Percentiles rank a stretch among this genome's conserved stretches.
Conservation (phyloP, 1,139 yeast genomes). For the Hyphopichia pseudoburtonii region DNA sequence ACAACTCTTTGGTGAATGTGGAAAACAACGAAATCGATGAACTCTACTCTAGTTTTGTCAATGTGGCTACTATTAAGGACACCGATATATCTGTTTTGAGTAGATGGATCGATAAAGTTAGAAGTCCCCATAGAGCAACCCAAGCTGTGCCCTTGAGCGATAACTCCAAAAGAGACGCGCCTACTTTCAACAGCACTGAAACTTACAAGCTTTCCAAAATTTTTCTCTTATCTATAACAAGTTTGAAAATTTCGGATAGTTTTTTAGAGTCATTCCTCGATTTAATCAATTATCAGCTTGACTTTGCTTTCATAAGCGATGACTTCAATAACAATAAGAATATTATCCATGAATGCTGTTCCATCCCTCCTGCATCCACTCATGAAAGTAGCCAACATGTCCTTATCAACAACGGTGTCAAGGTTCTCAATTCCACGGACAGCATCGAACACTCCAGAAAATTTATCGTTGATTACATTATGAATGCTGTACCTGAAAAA, state of each 20-base stretch:
- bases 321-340: slow-evolving; percentile 44
- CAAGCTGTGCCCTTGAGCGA: no score
- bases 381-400: slow-evolving; percentile 33
- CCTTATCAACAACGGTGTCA: slow-evolving; percentile 46
- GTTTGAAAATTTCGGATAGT: slow-evolving; percentile 48
- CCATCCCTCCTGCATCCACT: slow-evolving; percentile 36
- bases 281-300: slow-evolving; percentile 42
- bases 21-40: slow-evolving; percentile 56
- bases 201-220: slow-evolving; percentile 57
- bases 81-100: slow-evolving; percentile 44
- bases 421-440: slow-evolving; percentile 42
- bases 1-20: slow-evolving; percentile 15
- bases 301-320: slow-evolving; percentile 37
- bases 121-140: slow-evolving; percentile 23
- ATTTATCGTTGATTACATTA: slow-evolving; percentile 36
- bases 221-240: slow-evolving; percentile 61
- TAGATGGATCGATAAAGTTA: slow-evolving; percentile 53
- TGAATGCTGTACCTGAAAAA: slow-evolving; percentile 22
- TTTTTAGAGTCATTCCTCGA: slow-evolving; percentile 47
- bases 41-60: slow-evolving; percentile 63
- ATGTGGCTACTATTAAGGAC: slow-evolving; percentile 52
- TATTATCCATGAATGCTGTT: slow-evolving; percentile 47
- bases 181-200: slow-evolving; percentile 12
- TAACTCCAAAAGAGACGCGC: no score
- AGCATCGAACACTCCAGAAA: slow-evolving; percentile 42